These are phyloP conservation scores for Stentor coeruleus DNA, from an alignment of 73 alveolate species.

Conservation along the genomic window DNA sequence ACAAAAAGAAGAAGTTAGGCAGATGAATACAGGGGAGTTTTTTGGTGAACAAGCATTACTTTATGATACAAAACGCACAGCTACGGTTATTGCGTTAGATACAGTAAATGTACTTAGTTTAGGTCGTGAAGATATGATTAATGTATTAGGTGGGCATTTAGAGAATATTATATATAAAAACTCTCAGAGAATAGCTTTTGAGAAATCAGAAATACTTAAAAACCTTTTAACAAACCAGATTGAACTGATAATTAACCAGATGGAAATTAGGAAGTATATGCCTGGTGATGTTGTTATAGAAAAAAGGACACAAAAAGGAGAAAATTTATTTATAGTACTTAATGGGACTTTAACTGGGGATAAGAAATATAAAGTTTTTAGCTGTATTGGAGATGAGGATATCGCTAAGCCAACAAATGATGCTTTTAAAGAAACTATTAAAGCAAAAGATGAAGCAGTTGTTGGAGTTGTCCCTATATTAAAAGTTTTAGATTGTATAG, in stretches of 20 bases:
- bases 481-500: neutral
- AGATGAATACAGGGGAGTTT: conserved; percentile 50
- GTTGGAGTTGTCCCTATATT: neutral
- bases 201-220: neutral
- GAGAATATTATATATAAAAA: conserved; percentile 17
- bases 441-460: conserved; percentile 8
- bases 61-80: conserved; percentile 37
- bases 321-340: neutral
- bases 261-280: neutral
- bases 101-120: neutral
- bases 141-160: conserved; percentile 14
- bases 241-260: neutral
- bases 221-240: neutral
- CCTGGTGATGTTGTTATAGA: conserved; percentile 9
- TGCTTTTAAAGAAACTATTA: neutral
- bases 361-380: neutral
- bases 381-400: conserved; percentile 15
- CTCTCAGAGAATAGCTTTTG: conserved; percentile 16
- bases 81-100: conserved; percentile 25
- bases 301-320: neutral
- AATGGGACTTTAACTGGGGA: conserved; percentile 5
- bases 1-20: conserved; percentile 46
- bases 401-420: neutral
- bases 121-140: neutral
- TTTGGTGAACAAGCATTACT: conserved; percentile 56